Evolutionary conservation across 1,284 basidiomycete genomes (phyloP).

Genomic region (Ustilago esculenta): DNA sequence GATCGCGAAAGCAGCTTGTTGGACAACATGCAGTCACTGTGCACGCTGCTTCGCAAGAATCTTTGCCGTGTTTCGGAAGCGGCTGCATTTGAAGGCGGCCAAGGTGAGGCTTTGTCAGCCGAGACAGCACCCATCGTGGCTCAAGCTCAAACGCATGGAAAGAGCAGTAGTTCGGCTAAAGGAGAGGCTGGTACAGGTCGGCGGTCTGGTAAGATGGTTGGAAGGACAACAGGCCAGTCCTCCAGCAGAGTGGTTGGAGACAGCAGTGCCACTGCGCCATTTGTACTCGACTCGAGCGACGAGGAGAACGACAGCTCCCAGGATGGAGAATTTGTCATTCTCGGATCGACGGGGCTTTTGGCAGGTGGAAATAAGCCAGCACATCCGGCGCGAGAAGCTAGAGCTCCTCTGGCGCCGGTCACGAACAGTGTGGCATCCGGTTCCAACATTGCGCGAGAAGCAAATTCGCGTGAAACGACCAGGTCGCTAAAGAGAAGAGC

Average conservation of each 20-base stretch:
- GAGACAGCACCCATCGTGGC: too few relatives aligned
- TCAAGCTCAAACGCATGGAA: too few relatives aligned
- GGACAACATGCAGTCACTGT: slow-evolving; percentile 19
- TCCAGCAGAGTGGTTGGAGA: not conserved
- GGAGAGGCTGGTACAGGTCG: too few relatives aligned
- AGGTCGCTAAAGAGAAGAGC: slow-evolving; percentile 10
- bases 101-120: too few relatives aligned
- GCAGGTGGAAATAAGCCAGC: too few relatives aligned
- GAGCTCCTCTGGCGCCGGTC: not conserved
- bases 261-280: not conserved
- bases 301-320: not conserved
- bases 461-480: too few relatives aligned
- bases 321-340: not conserved
- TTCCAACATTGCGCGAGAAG: not conserved
- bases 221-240: not conserved
- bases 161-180: too few relatives aligned
- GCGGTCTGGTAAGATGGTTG: not conserved
- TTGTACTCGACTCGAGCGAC: slow-evolving; percentile 6
- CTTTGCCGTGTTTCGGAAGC: slow-evolving; percentile 16
- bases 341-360: too few relatives aligned
- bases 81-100: slow-evolving; percentile 9
- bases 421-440: not conserved
- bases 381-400: too few relatives aligned
- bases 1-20: slow-evolving; percentile 19
- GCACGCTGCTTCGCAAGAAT: slow-evolving; percentile 14